A percentile compares a stretch with the other conserved stretches of the same genome.
Evolutionary conservation across 2,329 filamentous ascomycete species (phyloP).

Genomic region (Alternaria burnsii): DNA sequence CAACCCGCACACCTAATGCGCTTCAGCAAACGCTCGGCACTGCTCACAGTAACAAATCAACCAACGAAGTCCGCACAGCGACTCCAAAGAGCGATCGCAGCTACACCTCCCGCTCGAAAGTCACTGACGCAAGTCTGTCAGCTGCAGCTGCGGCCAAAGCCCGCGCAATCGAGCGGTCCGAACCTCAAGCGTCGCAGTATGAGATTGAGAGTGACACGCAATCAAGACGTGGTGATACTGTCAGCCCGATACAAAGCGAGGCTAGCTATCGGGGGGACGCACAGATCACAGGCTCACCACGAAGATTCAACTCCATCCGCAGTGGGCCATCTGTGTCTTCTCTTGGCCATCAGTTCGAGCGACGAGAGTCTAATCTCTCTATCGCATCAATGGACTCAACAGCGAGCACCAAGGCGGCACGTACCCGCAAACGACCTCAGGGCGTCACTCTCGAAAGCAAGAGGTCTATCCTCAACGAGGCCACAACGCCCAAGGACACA

Average conservation of each 20-base stretch:
- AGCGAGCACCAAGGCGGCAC: conserved; percentile 65
- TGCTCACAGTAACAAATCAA: conserved; percentile 68
- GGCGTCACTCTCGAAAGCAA: conserved; percentile 62
- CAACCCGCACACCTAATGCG: conserved; percentile 67
- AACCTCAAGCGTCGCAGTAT: conserved; percentile 48
- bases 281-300: conserved; percentile 49
- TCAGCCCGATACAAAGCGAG: conserved; percentile 92
- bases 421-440: conserved; percentile 62
- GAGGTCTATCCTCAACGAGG: conserved; percentile 56
- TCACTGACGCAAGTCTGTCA: conserved; percentile 31
- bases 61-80: conserved; percentile 59
- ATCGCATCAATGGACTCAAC: conserved; percentile 67
- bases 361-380: conserved; percentile 64
- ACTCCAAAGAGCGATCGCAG: conserved; percentile 57
- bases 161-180: conserved; percentile 45
- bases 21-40: conserved; percentile 70
- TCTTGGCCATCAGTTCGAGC: conserved; percentile 64
- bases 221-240: conserved; percentile 61
- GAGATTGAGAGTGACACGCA: conserved; percentile 45
- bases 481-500: conserved; percentile 49
- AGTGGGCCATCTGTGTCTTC: conserved; percentile 65
- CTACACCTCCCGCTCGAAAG: conserved; percentile 47
- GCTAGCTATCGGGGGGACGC: conserved; percentile 70
- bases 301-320: conserved; percentile 57
- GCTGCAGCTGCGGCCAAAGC: conserved; percentile 51